Evolutionary conservation across 1,139 yeast genomes (phyloP).

Genomic region (Yamadazyma taylorii): DNA sequence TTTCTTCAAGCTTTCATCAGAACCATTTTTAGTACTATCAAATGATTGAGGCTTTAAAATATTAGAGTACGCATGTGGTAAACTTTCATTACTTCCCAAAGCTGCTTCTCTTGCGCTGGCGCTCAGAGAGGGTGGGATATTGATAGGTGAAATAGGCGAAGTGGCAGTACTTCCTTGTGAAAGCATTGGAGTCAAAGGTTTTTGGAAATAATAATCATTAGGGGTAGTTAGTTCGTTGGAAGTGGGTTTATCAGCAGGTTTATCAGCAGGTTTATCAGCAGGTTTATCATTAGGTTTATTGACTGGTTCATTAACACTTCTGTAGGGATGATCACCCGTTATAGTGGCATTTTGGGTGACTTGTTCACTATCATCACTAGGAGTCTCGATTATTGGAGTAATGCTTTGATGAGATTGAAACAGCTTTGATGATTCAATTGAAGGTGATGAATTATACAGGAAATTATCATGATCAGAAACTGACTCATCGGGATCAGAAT

Average conservation of each 20-base stretch:
- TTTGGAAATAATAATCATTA: constrained; percentile 6
- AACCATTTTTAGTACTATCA: constrained; percentile 12
- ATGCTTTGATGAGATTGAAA: constrained; percentile 6
- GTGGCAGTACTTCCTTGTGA: constrained; percentile 12
- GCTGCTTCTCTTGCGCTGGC: constrained; percentile 21
- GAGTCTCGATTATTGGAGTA: constrained; percentile 11
- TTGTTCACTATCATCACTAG: too few species aligned
- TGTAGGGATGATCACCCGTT: too few species aligned
- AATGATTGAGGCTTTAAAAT: constrained; percentile 10
- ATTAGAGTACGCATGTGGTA: constrained; percentile 7
- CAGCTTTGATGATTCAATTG: constrained; percentile 18
- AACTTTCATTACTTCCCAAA: constrained; percentile 19
- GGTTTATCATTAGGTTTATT: neutral
- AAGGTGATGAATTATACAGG: constrained; percentile 13
- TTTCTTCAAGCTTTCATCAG: constrained; percentile 14
- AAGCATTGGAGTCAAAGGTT: constrained; percentile 12
- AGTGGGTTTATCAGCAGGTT: neutral
- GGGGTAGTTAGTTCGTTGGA: too few species aligned
- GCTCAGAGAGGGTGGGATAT: constrained; percentile 19
- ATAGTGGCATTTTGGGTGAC: too few species aligned
- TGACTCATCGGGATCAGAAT: constrained; percentile 9
- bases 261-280: neutral
- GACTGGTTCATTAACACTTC: neutral
- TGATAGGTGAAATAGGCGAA: constrained; percentile 18
- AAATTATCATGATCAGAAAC: constrained; percentile 8